These are phyloP conservation scores for Trametes polyzona DNA, from an alignment of 1,284 basidiomycete species.

Conservation along the genomic window DNA sequence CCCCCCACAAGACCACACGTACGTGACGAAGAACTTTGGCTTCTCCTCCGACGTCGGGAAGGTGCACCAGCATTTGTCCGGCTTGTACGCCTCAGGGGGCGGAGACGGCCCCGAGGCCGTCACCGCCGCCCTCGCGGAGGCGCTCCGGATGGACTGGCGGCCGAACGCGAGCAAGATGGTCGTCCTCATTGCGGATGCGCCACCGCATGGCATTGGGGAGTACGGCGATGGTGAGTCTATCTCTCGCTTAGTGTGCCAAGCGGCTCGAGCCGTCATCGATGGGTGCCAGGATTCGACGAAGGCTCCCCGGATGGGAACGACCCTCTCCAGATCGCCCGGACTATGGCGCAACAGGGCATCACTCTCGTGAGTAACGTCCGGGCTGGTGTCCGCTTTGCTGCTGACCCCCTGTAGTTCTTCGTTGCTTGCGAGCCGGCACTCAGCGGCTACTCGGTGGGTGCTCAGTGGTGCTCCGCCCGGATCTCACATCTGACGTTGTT, in stretches of 20 bases:
- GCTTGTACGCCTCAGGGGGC: slow-evolving; percentile 91
- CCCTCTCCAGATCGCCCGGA: slow-evolving; percentile 84
- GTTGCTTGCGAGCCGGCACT: slow-evolving; percentile 98
- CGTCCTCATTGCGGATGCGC: slow-evolving; percentile 95
- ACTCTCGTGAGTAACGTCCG: slow-evolving; percentile 66
- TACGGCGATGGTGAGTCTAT: slow-evolving; percentile 80
- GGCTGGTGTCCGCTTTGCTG: not conserved
- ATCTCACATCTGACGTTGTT: slow-evolving; percentile 29
- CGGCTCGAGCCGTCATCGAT: slow-evolving; percentile 21
- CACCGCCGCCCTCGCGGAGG: slow-evolving; percentile 91
- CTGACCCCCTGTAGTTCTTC: slow-evolving; percentile 72
- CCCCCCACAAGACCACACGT: slow-evolving; percentile 94
- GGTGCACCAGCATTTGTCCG: slow-evolving; percentile 85
- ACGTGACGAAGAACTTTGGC: slow-evolving; percentile 91
- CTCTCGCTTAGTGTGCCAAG: not conserved
- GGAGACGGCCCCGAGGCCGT: slow-evolving; percentile 99
- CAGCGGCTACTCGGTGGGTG: slow-evolving; percentile 85
- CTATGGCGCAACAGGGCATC: slow-evolving; percentile 91
- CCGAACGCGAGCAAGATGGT: slow-evolving; percentile 91
- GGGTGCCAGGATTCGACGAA: slow-evolving; percentile 76
- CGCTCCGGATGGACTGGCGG: slow-evolving; percentile 91
- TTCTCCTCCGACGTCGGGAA: slow-evolving; percentile 91
- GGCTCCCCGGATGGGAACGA: slow-evolving; percentile 94
- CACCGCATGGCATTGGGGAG: slow-evolving; percentile 93
- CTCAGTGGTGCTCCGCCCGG: slow-evolving; percentile 4